Percentiles rank a stretch among this genome's conserved stretches.
These are phyloP conservation scores for Chrysoporthe deuterocubensis DNA, from an alignment of 2,329 filamentous ascomycete genomes.

Conservation along the genomic window DNA sequence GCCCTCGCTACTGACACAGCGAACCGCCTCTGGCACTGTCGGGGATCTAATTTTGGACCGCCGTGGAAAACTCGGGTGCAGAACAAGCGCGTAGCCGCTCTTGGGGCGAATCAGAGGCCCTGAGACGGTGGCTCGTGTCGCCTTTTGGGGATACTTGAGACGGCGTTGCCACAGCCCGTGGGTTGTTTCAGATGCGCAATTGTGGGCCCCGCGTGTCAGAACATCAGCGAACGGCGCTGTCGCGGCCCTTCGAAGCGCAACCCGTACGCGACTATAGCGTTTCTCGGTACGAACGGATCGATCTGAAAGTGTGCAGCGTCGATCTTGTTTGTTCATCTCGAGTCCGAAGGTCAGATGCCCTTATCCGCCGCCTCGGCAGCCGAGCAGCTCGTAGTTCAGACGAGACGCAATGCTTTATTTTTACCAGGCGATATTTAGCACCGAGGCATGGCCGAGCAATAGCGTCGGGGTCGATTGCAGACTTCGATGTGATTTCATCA, in stretches of 20 bases:
- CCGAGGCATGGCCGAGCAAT: neutral
- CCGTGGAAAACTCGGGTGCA: slow-evolving; percentile 1
- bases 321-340: neutral
- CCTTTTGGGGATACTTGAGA: neutral
- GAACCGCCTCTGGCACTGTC: neutral
- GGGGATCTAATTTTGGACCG: neutral
- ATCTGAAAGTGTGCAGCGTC: neutral
- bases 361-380: neutral
- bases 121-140: neutral
- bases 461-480: neutral
- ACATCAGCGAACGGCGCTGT: neutral
- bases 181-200: slow-evolving; percentile 6
- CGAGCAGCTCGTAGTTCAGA: neutral
- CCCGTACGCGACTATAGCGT: neutral
- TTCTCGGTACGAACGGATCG: slow-evolving; percentile 2
- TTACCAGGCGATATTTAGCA: neutral
- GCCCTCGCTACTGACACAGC: neutral
- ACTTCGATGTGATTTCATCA: too few species aligned
- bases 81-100: neutral
- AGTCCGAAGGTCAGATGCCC: neutral
- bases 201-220: slow-evolving; percentile 7
- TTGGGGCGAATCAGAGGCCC: neutral
- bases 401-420: neutral
- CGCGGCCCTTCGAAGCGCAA: neutral
- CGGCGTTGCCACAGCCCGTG: neutral